phyloP scores from a whole-genome alignment of 495 filamentous ascomycete species.

The Penicillium cosmopolitanum region DNA sequence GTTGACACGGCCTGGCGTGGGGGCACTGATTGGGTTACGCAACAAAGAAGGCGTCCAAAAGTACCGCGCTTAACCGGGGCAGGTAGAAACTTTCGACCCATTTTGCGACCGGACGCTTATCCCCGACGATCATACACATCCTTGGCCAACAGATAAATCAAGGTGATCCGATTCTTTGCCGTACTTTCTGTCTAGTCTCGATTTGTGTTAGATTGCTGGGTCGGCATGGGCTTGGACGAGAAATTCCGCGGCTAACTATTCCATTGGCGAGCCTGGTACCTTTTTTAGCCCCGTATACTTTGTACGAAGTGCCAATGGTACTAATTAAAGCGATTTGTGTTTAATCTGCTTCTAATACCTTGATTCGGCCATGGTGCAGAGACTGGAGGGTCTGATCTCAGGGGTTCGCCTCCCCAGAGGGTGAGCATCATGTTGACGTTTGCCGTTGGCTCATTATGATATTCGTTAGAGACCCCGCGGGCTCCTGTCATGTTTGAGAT shows the following conservation, averaged over 20 bases:
- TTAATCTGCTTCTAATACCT: not conserved
- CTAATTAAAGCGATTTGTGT: conserved; percentile 1
- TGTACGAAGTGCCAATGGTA: not conserved
- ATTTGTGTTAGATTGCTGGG: conserved; percentile 22
- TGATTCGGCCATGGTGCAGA: conserved; percentile 5
- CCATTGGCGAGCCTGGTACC: not conserved
- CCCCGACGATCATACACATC: conserved; percentile 8
- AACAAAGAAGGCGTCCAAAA: conserved; percentile 22
- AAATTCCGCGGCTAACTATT: not conserved
- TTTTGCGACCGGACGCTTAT: conserved; percentile 16
- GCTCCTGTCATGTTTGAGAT: conserved; percentile 15
- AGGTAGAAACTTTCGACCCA: conserved; percentile 18
- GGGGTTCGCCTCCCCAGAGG: conserved; percentile 15
- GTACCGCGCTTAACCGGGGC: conserved; percentile 27
- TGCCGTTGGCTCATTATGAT: not conserved
- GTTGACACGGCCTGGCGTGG: not conserved
- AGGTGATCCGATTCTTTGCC: not conserved
- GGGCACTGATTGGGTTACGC: conserved; percentile 9
- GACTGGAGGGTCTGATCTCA: conserved; percentile 33
- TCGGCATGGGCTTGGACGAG: not conserved
- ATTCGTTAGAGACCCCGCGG: conserved; percentile 6
- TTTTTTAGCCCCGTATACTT: not conserved
- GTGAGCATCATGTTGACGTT: not conserved
- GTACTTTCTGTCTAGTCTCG: conserved; percentile 11
- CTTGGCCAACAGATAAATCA: not conserved